phyloP scores from a whole-genome alignment of 2,329 filamentous ascomycete species.

The Arachnomyces sp. region DNA sequence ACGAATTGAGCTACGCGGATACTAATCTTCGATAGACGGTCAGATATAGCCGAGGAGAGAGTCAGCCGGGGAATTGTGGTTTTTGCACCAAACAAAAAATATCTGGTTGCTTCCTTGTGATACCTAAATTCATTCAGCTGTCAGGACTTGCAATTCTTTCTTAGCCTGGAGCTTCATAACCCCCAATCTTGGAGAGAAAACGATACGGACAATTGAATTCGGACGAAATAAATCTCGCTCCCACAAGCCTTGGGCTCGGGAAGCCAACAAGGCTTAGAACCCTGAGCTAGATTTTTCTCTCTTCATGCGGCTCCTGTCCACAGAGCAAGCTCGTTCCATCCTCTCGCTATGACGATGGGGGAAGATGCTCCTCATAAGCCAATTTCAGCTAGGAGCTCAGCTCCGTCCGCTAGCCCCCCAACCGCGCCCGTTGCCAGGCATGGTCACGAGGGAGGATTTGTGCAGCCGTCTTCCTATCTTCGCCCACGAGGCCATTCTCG shows the following conservation, averaged over 20 bases:
- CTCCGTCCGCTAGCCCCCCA: slow-evolving; percentile 12
- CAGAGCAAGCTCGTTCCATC: slow-evolving; percentile 9
- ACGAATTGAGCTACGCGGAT: too few species aligned
- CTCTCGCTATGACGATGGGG: slow-evolving; percentile 17
- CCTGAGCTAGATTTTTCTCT: slow-evolving; percentile 1
- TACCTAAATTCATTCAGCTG: slow-evolving; percentile 1
- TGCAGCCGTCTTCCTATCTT: slow-evolving; percentile 43
- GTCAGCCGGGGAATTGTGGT: too few species aligned
- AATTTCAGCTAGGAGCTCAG: slow-evolving; percentile 15
- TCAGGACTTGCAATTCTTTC: background rate
- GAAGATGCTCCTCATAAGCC: slow-evolving; percentile 19
- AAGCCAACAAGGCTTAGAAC: slow-evolving; percentile 5
- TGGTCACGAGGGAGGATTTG: slow-evolving; percentile 40
- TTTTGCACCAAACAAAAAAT: background rate
- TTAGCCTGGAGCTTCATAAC: background rate
- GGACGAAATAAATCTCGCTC: background rate
- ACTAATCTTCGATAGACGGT: too few species aligned
- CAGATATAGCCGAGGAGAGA: too few species aligned
- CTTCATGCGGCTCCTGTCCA: slow-evolving; percentile 12
- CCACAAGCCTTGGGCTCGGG: background rate
- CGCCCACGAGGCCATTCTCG: slow-evolving; percentile 32
- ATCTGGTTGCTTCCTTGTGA: background rate
- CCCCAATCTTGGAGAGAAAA: background rate
- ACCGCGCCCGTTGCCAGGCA: slow-evolving; percentile 9
- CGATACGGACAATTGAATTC: background rate